Evolutionary conservation across 192 early-diverging fungal species (phyloP).

Genomic region (Rhizophlyctis rosea): DNA sequence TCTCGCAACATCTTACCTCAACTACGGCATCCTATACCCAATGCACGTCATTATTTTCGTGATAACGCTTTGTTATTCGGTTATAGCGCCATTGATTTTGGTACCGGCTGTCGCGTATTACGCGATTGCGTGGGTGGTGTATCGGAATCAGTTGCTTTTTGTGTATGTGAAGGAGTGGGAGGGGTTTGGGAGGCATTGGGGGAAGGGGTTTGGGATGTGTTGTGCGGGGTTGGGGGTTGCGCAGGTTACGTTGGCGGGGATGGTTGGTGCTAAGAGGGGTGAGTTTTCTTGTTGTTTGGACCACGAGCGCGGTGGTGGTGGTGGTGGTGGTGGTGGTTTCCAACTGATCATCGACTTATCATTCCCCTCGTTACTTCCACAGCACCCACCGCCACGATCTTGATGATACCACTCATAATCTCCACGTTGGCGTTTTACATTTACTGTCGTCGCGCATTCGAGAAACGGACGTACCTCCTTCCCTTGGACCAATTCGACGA

Average conservation of each 20-base stretch:
- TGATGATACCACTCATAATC: constrained; percentile 28
- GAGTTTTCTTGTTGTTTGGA: no score
- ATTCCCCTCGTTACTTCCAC: neutral
- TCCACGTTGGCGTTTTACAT: constrained; percentile 35
- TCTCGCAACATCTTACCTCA: constrained; percentile 33
- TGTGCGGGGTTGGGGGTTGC: constrained; percentile 41
- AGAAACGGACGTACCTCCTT: constrained; percentile 27
- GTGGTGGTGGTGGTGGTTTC: no score
- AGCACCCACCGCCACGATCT: constrained; percentile 12
- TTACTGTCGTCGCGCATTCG: constrained; percentile 37
- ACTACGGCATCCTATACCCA: constrained; percentile 52
- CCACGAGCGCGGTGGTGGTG: no score
- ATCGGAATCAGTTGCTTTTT: constrained; percentile 50
- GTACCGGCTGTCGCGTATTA: constrained; percentile 47
- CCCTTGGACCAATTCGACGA: constrained; percentile 28
- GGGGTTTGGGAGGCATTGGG: constrained; percentile 44
- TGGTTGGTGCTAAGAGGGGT: neutral
- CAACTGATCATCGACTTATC: no score
- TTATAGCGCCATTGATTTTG: constrained; percentile 46
- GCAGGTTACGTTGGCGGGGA: constrained; percentile 20
- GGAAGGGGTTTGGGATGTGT: constrained; percentile 40
- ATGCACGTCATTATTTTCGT: constrained; percentile 43
- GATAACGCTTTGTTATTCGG: constrained; percentile 35
- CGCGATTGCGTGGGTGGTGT: constrained; percentile 40
- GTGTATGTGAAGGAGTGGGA: constrained; percentile 56